These are phyloP conservation scores for Bruguiera gymnorhiza DNA, from an alignment of 345 rosid species.

Conservation along the genomic window DNA sequence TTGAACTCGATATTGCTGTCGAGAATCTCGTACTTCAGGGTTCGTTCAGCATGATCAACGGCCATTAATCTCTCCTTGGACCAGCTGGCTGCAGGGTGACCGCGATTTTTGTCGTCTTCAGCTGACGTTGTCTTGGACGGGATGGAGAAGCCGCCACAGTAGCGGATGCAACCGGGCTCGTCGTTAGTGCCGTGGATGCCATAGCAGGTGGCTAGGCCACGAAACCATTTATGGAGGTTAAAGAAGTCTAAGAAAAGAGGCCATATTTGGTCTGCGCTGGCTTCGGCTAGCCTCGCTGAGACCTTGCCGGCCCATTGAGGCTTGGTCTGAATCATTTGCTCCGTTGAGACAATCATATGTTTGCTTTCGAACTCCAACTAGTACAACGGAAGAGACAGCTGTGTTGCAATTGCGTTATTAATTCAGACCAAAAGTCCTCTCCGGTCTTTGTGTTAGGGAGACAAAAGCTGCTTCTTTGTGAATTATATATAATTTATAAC, in stretches of 20 bases:
- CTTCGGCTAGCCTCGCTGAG: constrained; percentile 27
- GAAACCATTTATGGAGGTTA: constrained; percentile 48
- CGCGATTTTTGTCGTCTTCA: background rate
- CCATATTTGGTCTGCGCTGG: constrained; percentile 49
- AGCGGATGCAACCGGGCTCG: constrained; percentile 54
- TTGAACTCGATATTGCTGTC: constrained; percentile 57
- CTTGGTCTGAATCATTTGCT: constrained; percentile 4
- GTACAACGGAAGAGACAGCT: too few relatives aligned
- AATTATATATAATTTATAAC: too few relatives aligned
- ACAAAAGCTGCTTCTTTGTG: too few relatives aligned
- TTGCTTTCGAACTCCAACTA: too few relatives aligned
- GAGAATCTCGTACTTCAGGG: constrained; percentile 48
- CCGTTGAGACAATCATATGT: background rate
- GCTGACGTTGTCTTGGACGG: background rate
- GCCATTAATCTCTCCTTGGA: constrained; percentile 46
- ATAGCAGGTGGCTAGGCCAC: constrained; percentile 32
- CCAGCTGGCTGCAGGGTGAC: constrained; percentile 28
- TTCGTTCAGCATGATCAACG: constrained; percentile 34
- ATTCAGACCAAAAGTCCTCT: too few relatives aligned
- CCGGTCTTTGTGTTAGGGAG: too few relatives aligned
- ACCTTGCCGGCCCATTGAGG: constrained; percentile 51
- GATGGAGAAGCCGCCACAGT: constrained; percentile 46
- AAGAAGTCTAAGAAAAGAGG: constrained; percentile 52
- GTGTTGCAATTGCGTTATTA: too few relatives aligned
- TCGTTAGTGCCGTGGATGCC: constrained; percentile 57